Base-by-base conservation (phyloP, 148 eudicot species). In the Fagopyrum esculentum region DNA sequence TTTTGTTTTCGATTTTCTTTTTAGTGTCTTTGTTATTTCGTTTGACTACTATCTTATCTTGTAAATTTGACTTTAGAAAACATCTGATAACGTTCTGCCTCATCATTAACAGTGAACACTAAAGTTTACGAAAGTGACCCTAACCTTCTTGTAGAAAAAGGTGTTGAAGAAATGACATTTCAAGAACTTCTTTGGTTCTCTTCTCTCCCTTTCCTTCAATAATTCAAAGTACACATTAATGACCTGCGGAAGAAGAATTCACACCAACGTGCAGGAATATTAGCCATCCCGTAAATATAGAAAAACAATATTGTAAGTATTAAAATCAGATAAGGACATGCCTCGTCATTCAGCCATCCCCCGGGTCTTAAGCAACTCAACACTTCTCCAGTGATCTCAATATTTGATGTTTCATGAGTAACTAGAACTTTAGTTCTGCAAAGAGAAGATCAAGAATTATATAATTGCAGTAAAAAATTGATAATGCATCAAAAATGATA, bases 101-200 rank as follows among this genome's bases (percentile, higher is more conserved):
- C 40, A 35, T 35, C 40, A 2, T 35, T 35, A 35, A 35, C 40
- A 35, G 40, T 30, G 6, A 63, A 11, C 43, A 64, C 70, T 64
- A 64, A 13, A 64, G 70, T 64, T 64, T 13, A 40, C 15, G 63
- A 40, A 72, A 74, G 48, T 72, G 78, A 61, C 11, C 80, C 96
- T 46, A 74, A 95, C 99, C 98, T 89, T 95, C 78, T 92, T 95
- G 78, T 95, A 95, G 75, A 95, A 95, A 83, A 95, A 95, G 11
- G 98, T 95, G 78, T 84, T 95, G 81, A 95, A 92, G 87, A 95
- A 95, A 86, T 95, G 99, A 76, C 99, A 95, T 74, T 86, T 92
- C 84, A 95, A 79, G 74, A 86, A 95, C 82, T 84, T 90, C 75
- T 87, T 57, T 4, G 98, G 98, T 74, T 90, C 98, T 83, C 96